Evolutionary conservation across 2,329 filamentous ascomycete genomes (phyloP).

Genomic region (Fusarium udum): DNA sequence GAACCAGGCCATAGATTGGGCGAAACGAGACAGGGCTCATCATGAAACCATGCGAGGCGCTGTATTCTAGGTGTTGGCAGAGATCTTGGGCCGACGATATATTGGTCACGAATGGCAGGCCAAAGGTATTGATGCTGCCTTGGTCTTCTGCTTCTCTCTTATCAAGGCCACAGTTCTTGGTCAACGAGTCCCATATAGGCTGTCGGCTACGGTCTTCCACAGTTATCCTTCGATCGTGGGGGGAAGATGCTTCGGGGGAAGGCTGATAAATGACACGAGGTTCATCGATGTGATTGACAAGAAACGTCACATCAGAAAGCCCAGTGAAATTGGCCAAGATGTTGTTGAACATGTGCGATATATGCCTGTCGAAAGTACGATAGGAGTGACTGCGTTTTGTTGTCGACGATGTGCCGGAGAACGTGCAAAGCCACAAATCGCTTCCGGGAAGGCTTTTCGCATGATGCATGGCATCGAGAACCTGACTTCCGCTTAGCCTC

Average conservation of each 20-base stretch:
- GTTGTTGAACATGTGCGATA: conserved; percentile 44
- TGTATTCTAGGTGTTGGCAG: conserved; percentile 57
- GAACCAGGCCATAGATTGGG: conserved; percentile 52
- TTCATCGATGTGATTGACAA: conserved; percentile 60
- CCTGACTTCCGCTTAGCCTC: conserved; percentile 48
- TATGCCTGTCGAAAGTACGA: conserved; percentile 47
- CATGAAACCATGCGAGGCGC: conserved; percentile 56
- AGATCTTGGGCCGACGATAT: conserved; percentile 47
- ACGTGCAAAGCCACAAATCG: conserved; percentile 52
- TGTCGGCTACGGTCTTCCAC: conserved; percentile 38
- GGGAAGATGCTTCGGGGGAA: neutral
- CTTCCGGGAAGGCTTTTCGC: conserved; percentile 37
- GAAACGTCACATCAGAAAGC: conserved; percentile 52
- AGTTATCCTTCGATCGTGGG: neutral
- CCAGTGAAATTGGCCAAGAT: conserved; percentile 40
- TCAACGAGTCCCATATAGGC: conserved; percentile 46
- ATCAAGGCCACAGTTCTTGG: conserved; percentile 39
- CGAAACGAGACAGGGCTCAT: conserved; percentile 54
- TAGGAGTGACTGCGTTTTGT: conserved; percentile 48
- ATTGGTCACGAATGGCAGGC: conserved; percentile 52
- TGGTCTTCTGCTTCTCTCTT: neutral
- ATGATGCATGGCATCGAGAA: conserved; percentile 43
- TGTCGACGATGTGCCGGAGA: conserved; percentile 36
- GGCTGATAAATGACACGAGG: conserved; percentile 52
- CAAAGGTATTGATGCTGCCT: conserved; percentile 33